Evolutionary conservation across 352 stramenopile genomes (phyloP), one percentile per base, ranked within the genome.

Genomic region (Phytophthora citricola): DNA sequence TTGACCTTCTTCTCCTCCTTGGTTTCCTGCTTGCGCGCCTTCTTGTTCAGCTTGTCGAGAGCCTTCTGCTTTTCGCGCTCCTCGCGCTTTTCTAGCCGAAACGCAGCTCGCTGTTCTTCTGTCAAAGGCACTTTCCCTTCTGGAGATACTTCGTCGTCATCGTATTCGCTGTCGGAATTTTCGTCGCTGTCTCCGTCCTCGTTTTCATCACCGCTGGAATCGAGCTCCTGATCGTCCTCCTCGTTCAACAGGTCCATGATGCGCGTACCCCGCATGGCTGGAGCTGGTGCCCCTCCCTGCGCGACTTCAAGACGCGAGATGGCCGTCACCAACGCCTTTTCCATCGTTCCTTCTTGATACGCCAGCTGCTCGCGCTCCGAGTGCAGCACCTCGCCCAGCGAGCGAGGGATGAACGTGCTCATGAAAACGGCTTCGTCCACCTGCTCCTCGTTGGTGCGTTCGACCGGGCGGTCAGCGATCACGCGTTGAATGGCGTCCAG

Each of bases 341-440:
- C 87, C 83, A 93, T 95, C 27, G 85, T 89, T 14, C 87, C 87
- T 74, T 93, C 83, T 71, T 91, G 86, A 57, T 95, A 95, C 44
- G 83, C 87, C 14, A 95, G 66, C 68, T 95, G 83, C 62, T 97
- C 90, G 11, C 81, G 79, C 75, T 97, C 90, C 29, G 87, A 93
- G 69, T 95, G 80, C 22, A 93, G 68, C 47, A 99, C 86, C 76
- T 99, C 93, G 56, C 97, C 94, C 22, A 99, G 83, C 64, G 93
- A 98, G 20, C 95, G 92, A 45, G 95, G 95, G 66, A 98, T 98
- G 63, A 97, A 98, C 4, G 89, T 96, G 62, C 70, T 92, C 87
- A 97, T 97, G 60, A 98, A 97, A 31, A 97, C 90, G 49, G 96
- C 96, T 59, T 98, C 96, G 52, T 98, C 89, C 52, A 97, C 87